Evolutionary conservation across 345 rosid species (phyloP).

Genomic region (Sisymbrium altissimum): DNA sequence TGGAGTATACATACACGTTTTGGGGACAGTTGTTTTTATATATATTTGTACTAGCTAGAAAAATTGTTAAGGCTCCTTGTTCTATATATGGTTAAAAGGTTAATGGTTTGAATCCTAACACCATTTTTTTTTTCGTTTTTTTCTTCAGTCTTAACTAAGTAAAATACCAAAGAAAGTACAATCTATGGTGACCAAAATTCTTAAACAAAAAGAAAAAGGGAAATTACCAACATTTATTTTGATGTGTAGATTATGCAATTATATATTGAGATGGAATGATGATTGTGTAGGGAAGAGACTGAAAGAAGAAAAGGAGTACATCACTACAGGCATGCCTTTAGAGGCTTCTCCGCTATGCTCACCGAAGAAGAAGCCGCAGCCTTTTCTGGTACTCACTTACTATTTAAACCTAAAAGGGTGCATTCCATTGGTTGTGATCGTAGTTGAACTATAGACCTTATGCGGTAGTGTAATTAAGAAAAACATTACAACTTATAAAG

Average conservation of each 20-base stretch:
- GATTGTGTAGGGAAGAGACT: slow-evolving; percentile 39
- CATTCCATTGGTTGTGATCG: neutral
- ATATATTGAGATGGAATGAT: neutral
- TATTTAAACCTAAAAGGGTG: neutral
- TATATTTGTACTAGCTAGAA: neutral
- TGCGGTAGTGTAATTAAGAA: neutral
- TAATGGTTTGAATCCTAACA: neutral
- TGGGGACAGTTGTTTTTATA: neutral
- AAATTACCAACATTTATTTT: neutral
- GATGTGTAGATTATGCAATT: neutral
- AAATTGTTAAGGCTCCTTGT: neutral
- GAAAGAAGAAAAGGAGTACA: slow-evolving; percentile 44
- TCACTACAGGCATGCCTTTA: slow-evolving; percentile 61
- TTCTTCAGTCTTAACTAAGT: neutral
- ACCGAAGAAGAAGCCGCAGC: slow-evolving; percentile 60
- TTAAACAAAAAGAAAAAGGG: neutral
- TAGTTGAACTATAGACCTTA: neutral
- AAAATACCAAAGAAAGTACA: neutral
- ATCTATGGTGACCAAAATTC: neutral
- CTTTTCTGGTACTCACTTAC: slow-evolving; percentile 44
- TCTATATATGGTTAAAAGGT: neutral
- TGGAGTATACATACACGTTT: neutral
- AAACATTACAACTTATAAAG: neutral
- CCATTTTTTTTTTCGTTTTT: neutral
- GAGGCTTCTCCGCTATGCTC: slow-evolving; percentile 80